A percentile compares a stretch with the other conserved stretches of the same genome.
These are phyloP conservation scores for Leishmania tarentolae DNA, from an alignment of 208 protist genomes.

Conservation along the genomic window DNA sequence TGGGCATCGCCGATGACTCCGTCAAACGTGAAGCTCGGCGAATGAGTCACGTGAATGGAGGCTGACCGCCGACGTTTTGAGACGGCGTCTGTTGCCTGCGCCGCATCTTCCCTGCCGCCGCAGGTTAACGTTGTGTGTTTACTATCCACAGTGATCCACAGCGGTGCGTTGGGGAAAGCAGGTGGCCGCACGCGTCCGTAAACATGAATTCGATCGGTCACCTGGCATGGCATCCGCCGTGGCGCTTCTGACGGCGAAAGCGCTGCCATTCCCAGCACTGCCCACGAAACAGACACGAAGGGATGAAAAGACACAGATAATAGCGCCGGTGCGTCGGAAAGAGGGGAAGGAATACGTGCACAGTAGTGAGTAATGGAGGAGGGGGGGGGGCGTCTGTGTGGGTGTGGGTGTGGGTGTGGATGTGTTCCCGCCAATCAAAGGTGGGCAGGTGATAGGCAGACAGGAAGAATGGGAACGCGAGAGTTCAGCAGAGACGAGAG, in stretches of 20 bases:
- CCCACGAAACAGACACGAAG: neutral
- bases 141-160: slow-evolving; percentile 11
- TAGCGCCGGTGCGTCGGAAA: neutral
- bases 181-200: slow-evolving; percentile 34
- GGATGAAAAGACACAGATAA: neutral
- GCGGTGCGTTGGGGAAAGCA: neutral
- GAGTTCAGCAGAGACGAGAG: neutral
- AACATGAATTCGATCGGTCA: slow-evolving; percentile 26
- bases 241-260: neutral
- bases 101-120: neutral
- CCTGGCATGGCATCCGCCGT: neutral
- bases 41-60: neutral
- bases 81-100: neutral
- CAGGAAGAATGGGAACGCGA: neutral
- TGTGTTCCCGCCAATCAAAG: neutral
- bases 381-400: neutral
- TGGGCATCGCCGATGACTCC: slow-evolving; percentile 51
- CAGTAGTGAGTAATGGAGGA: neutral
- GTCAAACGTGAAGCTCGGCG: slow-evolving; percentile 70
- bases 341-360: no score
- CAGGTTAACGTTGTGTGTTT: slow-evolving; percentile 5
- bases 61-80: no score
- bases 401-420: neutral
- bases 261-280: neutral
- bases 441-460: neutral